phyloP scores from a whole-genome alignment of 768 basidiomycete genomes.

The Clavulina sp. region DNA sequence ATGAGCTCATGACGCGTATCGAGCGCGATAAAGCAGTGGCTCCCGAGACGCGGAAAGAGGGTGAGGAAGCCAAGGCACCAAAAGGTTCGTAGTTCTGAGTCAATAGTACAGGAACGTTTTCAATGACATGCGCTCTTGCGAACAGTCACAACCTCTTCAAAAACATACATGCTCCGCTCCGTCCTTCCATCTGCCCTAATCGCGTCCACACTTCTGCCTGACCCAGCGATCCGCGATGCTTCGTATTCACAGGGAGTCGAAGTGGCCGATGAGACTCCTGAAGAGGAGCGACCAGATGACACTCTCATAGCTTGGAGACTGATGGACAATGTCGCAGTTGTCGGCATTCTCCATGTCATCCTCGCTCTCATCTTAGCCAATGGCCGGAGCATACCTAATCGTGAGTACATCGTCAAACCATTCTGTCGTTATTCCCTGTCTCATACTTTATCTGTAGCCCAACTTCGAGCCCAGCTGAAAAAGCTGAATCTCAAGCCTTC shows the following conservation, averaged over 20 bases:
- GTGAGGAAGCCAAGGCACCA: conserved; percentile 24
- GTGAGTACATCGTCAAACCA: conserved; percentile 28
- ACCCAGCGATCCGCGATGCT: conserved; percentile 27
- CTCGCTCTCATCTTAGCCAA: conserved; percentile 71
- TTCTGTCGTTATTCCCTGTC: neutral
- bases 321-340: conserved; percentile 39
- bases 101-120: conserved; percentile 30
- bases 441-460: conserved; percentile 28
- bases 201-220: conserved; percentile 36
- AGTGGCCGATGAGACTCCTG: conserved; percentile 30
- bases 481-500: conserved; percentile 43
- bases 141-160: conserved; percentile 37
- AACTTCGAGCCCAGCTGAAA: conserved; percentile 52
- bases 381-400: conserved; percentile 53
- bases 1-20: conserved; percentile 51
- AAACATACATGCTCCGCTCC: conserved; percentile 74
- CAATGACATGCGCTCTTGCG: conserved; percentile 14
- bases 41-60: conserved; percentile 19
- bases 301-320: conserved; percentile 59
- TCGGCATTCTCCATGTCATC: conserved; percentile 67
- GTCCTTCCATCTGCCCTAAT: conserved; percentile 44
- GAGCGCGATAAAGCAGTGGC: conserved; percentile 30
- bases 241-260: too few species aligned
- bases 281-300: conserved; percentile 38
- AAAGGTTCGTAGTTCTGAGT: too few species aligned